A percentile compares a stretch with the other conserved stretches of the same genome.
These are phyloP conservation scores for Pseudonectria foliicola DNA, from an alignment of 2,329 filamentous ascomycete genomes.

Conservation along the genomic window DNA sequence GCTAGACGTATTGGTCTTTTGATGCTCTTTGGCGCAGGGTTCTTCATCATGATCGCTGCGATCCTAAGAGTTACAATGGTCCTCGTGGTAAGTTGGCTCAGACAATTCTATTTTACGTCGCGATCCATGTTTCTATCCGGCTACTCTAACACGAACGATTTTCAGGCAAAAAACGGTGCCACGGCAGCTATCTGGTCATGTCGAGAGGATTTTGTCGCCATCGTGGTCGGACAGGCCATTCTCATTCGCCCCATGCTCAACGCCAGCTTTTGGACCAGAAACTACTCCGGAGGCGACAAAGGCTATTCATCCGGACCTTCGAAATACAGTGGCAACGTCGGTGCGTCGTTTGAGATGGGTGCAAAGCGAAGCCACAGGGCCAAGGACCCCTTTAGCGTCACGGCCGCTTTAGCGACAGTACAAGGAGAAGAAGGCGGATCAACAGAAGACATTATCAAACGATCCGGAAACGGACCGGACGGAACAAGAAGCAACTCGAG, in stretches of 20 bases:
- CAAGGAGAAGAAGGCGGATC: slow-evolving; percentile 5
- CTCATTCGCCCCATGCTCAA: slow-evolving; percentile 25
- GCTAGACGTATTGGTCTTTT: slow-evolving; percentile 23
- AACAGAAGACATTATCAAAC: slow-evolving; percentile 6
- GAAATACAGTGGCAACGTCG: slow-evolving; percentile 4
- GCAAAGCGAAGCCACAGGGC: slow-evolving; percentile 4
- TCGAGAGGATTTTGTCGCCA: slow-evolving; percentile 30
- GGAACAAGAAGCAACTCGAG: neutral
- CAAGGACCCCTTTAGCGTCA: slow-evolving; percentile 10
- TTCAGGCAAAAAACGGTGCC: slow-evolving; percentile 5
- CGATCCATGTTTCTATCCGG: too few species aligned
- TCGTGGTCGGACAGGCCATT: slow-evolving; percentile 29
- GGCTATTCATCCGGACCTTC: slow-evolving; percentile 7
- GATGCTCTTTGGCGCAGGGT: slow-evolving; percentile 24
- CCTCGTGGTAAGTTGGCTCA: slow-evolving; percentile 15
- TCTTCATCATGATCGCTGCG: slow-evolving; percentile 26
- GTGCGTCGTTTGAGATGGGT: slow-evolving; percentile 4
- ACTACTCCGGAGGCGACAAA: neutral
- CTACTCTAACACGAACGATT: neutral
- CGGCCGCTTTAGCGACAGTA: slow-evolving; percentile 6
- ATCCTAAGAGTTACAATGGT: slow-evolving; percentile 21
- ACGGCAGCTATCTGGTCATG: slow-evolving; percentile 29
- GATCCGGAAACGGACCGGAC: neutral
- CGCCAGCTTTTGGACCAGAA: slow-evolving; percentile 15
- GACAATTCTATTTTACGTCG: too few species aligned